phyloP scores from a whole-genome alignment of 2,329 filamentous ascomycete species.

The Pseudogymnoascus sp. region DNA sequence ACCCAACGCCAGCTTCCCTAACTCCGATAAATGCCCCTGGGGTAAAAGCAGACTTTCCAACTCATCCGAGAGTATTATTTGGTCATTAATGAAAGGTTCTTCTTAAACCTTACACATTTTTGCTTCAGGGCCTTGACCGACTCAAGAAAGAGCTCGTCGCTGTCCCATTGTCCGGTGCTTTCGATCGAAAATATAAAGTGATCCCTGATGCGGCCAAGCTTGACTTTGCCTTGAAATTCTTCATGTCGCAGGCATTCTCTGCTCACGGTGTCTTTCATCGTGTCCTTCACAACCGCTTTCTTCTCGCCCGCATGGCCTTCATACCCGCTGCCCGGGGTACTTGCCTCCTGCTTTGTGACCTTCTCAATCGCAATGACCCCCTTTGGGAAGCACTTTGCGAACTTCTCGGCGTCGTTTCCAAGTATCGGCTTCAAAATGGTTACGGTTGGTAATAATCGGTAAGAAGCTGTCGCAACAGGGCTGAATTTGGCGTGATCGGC shows the following conservation, averaged over 20 bases:
- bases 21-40: slow-evolving; percentile 25
- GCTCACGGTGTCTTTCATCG: slow-evolving; percentile 92
- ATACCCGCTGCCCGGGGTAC: slow-evolving; percentile 52
- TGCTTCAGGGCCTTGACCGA: slow-evolving; percentile 74
- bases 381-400: slow-evolving; percentile 76
- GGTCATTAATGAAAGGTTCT: slow-evolving; percentile 59
- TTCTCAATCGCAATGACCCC: slow-evolving; percentile 78
- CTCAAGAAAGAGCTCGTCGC: slow-evolving; percentile 88
- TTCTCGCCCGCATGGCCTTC: slow-evolving; percentile 68
- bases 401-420: slow-evolving; percentile 80
- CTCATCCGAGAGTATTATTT: slow-evolving; percentile 20
- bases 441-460: slow-evolving; percentile 84
- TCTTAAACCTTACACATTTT: slow-evolving; percentile 69
- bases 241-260: slow-evolving; percentile 84
- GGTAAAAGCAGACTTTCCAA: background rate
- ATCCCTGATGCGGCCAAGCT: slow-evolving; percentile 79
- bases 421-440: slow-evolving; percentile 75
- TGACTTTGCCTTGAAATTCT: slow-evolving; percentile 93
- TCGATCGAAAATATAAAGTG: slow-evolving; percentile 98
- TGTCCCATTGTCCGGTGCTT: slow-evolving; percentile 90
- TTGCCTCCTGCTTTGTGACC: slow-evolving; percentile 59
- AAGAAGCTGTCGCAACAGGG: slow-evolving; percentile 88
- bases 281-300: slow-evolving; percentile 79
- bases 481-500: slow-evolving; percentile 96
- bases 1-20: slow-evolving; percentile 22